Conservation (phyloP, 768 basidiomycete genomes). For the Lactarius hengduanensis region DNA sequence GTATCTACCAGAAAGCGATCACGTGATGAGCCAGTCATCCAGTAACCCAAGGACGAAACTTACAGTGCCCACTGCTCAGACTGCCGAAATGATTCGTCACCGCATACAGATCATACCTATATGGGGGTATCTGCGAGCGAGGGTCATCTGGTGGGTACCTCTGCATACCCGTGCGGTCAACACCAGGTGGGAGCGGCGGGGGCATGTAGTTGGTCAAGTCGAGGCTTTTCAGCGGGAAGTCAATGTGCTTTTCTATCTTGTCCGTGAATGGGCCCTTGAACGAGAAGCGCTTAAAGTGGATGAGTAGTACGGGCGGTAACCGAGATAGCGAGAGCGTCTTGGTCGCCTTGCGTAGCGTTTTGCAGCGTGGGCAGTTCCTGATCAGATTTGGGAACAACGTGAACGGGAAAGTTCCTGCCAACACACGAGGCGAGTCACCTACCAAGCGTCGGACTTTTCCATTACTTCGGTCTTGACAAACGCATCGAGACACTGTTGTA, state of each 20-base stretch:
- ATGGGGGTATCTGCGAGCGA: slow-evolving; percentile 80
- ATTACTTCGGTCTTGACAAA: slow-evolving; percentile 90
- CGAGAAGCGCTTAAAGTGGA: slow-evolving; percentile 91
- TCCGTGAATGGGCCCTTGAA: slow-evolving; percentile 90
- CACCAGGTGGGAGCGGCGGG: slow-evolving; percentile 65
- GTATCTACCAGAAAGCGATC: slow-evolving; percentile 59
- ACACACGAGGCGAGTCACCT: slow-evolving; percentile 28
- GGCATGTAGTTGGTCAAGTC: slow-evolving; percentile 85
- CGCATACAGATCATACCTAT: slow-evolving; percentile 89
- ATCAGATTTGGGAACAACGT: slow-evolving; percentile 3
- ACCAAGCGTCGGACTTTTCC: slow-evolving; percentile 95
- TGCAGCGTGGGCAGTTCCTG: slow-evolving; percentile 96
- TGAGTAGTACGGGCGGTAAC: slow-evolving; percentile 87
- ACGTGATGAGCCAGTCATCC: neutral
- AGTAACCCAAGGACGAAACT: slow-evolving; percentile 37
- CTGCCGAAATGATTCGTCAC: slow-evolving; percentile 97
- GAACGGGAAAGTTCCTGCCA: neutral
- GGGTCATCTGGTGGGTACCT: slow-evolving; percentile 56
- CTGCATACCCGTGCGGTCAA: slow-evolving; percentile 45
- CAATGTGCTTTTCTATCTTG: slow-evolving; percentile 93
- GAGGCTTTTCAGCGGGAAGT: slow-evolving; percentile 69
- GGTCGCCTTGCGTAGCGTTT: slow-evolving; percentile 77
- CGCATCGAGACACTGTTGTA: slow-evolving; percentile 81
- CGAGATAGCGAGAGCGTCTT: slow-evolving; percentile 90
- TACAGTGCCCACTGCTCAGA: slow-evolving; percentile 94